Percentiles rank a stretch among this genome's conserved stretches.
Conservation (phyloP, 2,329 filamentous ascomycete species). For the Colletotrichum melonis region DNA sequence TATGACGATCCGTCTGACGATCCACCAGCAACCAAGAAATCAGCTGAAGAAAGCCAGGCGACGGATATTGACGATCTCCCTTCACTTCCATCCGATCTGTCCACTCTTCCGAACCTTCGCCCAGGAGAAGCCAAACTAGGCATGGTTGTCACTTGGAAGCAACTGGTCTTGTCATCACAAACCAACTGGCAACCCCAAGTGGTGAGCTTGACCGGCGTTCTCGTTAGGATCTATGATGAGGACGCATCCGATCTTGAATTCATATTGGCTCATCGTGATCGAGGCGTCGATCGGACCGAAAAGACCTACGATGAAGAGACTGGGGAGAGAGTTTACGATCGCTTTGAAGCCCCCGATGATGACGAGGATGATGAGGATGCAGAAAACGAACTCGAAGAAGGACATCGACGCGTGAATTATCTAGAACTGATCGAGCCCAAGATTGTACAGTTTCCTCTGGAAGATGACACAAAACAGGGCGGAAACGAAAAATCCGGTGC, state of each 20-base stretch:
- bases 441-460: conserved; percentile 60
- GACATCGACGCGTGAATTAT: conserved; percentile 69
- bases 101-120: conserved; percentile 61
- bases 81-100: conserved; percentile 67
- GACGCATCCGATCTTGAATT: conserved; percentile 67
- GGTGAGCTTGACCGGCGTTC: conserved; percentile 72
- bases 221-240: conserved; percentile 66
- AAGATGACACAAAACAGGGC: conserved; percentile 39
- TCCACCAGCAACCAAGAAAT: conserved; percentile 38
- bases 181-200: conserved; percentile 76
- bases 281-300: conserved; percentile 64
- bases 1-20: conserved; percentile 48
- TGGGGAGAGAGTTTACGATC: conserved; percentile 79
- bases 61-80: conserved; percentile 71
- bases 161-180: conserved; percentile 69
- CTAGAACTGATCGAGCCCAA: conserved; percentile 75
- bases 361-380: conserved; percentile 68
- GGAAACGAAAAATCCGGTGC: conserved; percentile 38
- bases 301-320: conserved; percentile 73
- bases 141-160: conserved; percentile 77
- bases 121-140: conserved; percentile 62
- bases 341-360: conserved; percentile 79
- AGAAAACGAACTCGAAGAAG: conserved; percentile 66
- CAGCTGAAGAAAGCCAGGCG: conserved; percentile 54
- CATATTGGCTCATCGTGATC: conserved; percentile 76